Percentiles rank a stretch among this genome's conserved stretches.
phyloP scores from a whole-genome alignment of 169 alveolate genomes.

The Cryptosporidium sp. region DNA sequence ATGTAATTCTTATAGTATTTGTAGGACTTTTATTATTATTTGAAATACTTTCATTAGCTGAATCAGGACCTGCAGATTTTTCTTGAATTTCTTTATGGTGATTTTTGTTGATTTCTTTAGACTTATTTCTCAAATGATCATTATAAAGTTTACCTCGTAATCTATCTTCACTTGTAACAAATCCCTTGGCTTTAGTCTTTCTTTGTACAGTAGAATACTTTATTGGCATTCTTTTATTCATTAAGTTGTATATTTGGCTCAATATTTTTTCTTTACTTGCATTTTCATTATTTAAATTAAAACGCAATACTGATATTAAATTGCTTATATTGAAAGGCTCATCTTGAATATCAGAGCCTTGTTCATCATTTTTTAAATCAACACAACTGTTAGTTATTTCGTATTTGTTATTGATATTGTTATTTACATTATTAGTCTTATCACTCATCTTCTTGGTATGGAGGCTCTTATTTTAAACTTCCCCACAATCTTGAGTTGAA shows the following conservation, averaged over 20 bases:
- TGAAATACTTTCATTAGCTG: background rate
- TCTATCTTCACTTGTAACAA: background rate
- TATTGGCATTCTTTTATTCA: slow-evolving; percentile 35
- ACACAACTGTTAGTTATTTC: background rate
- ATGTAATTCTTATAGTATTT: background rate
- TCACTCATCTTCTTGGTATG: background rate
- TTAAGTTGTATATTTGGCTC: slow-evolving; percentile 14
- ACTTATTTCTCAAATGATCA: background rate
- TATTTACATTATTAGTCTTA: background rate
- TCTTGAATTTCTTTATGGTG: background rate
- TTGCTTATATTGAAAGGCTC: background rate
- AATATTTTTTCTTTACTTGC: slow-evolving; percentile 2
- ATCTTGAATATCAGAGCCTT: background rate
- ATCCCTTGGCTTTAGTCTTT: background rate
- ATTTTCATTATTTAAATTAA: slow-evolving; percentile 54
- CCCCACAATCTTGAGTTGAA: background rate
- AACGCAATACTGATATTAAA: slow-evolving; percentile 22
- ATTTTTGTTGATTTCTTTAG: background rate
- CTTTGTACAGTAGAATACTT: slow-evolving; percentile 9
- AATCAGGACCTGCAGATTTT: background rate
- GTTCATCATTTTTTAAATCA: background rate
- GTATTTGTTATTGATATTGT: background rate
- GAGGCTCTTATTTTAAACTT: background rate
- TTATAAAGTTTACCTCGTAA: background rate
- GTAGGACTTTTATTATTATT: background rate